Base-by-base conservation (phyloP, 257 asterid genomes). In the Solanum sparsipilum region DNA sequence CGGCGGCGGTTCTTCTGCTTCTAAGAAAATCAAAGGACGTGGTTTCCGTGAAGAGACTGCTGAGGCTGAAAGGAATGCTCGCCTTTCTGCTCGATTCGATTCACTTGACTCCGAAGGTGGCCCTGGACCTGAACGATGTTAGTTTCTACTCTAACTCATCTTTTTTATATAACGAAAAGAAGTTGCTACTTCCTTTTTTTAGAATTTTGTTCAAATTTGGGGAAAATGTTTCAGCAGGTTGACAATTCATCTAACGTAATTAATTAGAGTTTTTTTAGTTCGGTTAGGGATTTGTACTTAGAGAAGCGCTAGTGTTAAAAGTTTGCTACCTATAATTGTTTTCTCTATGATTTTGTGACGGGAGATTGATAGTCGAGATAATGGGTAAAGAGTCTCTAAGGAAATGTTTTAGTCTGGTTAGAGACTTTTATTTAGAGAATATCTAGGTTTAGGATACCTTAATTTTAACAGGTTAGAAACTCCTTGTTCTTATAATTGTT, bases 81-180 rank as follows among this genome's bases (percentile, higher is more conserved):
- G 99, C 75, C 91, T 97, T 95, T 90, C 99, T 13, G 99, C 93
- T 13, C 95, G 97, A 63, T 97, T 97, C 84, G 99, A 97, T 88
- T 86, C 98, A 9, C 94, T 96, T 60, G 96, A 94, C 87, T 88
- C 98, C 21, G 94, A 94, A 18, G 98, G 96, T 74, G 99, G 98
- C 78, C 99, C 98, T 84, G 99, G 99, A 27, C 95, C 99, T 63
- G 99, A 96, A 90, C 93, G 99, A 92, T 97, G 99, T 97, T 8
- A 90, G 95, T 87, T 20, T 86, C 71, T n/a, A 15, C 87, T 35
- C 79, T 15, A 0, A 16, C n/a, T 88, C 16, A 44, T 79, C 67
- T 44, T 44, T 41, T 78, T 46, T 79, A 79, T 44, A 3, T 16
- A 27, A 44, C 27, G 8, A 3, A 15, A 79, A 9, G 8, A 44